Conservation (phyloP, 441 rosid genomes). For the Gossypium gossypioides region DNA sequence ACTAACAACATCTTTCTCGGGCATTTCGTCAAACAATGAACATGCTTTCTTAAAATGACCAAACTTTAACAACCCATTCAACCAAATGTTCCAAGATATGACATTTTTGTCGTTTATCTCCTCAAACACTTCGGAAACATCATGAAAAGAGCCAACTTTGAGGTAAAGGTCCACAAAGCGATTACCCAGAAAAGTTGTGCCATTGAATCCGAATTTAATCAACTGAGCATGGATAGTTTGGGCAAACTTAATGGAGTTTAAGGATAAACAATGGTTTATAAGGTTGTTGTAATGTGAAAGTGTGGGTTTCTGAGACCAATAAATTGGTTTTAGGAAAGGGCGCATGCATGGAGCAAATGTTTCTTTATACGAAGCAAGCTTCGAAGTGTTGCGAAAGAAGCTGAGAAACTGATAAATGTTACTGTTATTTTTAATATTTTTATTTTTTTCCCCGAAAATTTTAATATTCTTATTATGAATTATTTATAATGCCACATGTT, state of each 20-base stretch:
- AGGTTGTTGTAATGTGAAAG: constrained; percentile 31
- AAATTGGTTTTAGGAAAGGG: constrained; percentile 30
- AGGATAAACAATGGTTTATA: constrained; percentile 32
- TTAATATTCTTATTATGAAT: too few species aligned
- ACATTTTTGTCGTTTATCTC: constrained; percentile 34
- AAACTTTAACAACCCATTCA: constrained; percentile 29
- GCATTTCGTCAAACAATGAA: constrained; percentile 50
- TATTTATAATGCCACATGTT: too few species aligned
- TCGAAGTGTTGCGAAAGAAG: too few species aligned
- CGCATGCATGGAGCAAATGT: constrained; percentile 28
- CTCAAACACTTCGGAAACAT: constrained; percentile 34
- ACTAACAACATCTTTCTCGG: constrained; percentile 49
- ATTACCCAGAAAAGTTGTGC: constrained; percentile 50
- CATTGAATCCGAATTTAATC: constrained; percentile 40
- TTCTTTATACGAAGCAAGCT: not conserved
- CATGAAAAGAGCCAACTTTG: constrained; percentile 29
- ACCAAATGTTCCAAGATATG: constrained; percentile 51
- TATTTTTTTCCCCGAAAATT: too few species aligned
- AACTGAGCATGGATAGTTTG: constrained; percentile 48
- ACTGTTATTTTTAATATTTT: not conserved
- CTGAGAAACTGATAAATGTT: not conserved
- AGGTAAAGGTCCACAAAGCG: constrained; percentile 56
- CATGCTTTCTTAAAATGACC: constrained; percentile 25
- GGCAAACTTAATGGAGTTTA: constrained; percentile 25
- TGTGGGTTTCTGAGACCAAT: constrained; percentile 26